A percentile compares a stretch with the other conserved stretches of the same genome.
phyloP scores from a whole-genome alignment of 2,329 filamentous ascomycete species.

The Monosporascus sp. region DNA sequence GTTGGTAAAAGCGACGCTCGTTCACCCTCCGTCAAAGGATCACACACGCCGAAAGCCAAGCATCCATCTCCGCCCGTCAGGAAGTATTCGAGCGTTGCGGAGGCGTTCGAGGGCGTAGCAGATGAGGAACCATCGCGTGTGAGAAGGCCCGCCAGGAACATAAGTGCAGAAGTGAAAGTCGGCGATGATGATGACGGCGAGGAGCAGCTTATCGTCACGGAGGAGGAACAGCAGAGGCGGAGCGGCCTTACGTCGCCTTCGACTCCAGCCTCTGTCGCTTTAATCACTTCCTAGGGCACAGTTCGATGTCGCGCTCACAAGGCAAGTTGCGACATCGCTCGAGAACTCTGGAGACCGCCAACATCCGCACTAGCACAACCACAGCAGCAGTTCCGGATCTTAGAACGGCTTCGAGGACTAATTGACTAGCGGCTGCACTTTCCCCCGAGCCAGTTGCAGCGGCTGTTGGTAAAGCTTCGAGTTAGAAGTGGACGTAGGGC shows the following conservation, averaged over 20 bases:
- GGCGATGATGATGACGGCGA: conserved; percentile 3
- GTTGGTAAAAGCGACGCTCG: conserved; percentile 8
- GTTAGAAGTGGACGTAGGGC: no score
- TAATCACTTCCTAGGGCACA: background rate
- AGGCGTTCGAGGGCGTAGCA: conserved; percentile 26
- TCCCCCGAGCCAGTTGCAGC: no score
- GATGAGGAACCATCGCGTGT: conserved; percentile 6
- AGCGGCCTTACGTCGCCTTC: background rate
- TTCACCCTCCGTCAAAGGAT: no score
- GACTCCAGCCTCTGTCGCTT: background rate
- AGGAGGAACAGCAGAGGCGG: conserved; percentile 2
- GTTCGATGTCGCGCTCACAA: conserved; percentile 1
- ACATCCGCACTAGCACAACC: background rate
- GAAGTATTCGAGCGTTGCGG: conserved; percentile 29
- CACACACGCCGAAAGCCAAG: background rate
- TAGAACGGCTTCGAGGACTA: background rate
- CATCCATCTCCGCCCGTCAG: conserved; percentile 5
- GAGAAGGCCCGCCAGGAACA: background rate
- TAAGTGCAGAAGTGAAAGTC: background rate
- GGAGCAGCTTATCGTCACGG: conserved; percentile 15
- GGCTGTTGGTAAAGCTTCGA: no score
- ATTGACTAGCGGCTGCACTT: background rate
- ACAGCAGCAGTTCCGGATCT: background rate
- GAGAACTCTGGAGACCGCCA: background rate
- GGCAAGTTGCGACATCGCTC: conserved; percentile 4